A percentile compares a stretch with the other conserved stretches of the same genome.
Evolutionary conservation across 495 filamentous ascomycete genomes (phyloP).

Genomic region (Aspergillus campestris): DNA sequence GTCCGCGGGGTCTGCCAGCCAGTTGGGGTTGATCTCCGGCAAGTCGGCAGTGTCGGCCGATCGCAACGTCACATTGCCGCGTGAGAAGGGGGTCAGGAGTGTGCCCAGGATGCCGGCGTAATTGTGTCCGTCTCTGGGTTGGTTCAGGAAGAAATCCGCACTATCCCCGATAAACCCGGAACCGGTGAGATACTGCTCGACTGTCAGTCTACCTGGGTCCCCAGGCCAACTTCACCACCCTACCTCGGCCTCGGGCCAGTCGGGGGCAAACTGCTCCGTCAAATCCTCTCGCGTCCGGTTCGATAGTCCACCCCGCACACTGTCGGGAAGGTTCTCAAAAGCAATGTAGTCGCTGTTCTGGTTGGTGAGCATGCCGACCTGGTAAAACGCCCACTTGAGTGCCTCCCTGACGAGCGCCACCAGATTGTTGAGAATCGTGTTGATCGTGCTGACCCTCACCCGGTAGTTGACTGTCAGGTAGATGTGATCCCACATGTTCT

Average conservation of each 20-base stretch:
- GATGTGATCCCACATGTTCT: constrained; percentile 39
- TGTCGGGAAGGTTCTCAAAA: constrained; percentile 43
- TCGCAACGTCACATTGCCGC: constrained; percentile 48
- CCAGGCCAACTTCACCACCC: background rate
- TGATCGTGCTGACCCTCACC: constrained; percentile 17
- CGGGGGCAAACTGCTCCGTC: constrained; percentile 25
- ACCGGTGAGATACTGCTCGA: constrained; percentile 27
- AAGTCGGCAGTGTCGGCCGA: constrained; percentile 30
- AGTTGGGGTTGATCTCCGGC: constrained; percentile 49
- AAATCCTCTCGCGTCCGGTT: constrained; percentile 18
- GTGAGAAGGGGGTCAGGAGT: constrained; percentile 39
- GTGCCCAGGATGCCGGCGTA: constrained; percentile 33
- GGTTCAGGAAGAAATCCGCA: constrained; percentile 26
- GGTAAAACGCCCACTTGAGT: constrained; percentile 1
- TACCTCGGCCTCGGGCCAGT: constrained; percentile 54
- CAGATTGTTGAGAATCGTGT: constrained; percentile 7
- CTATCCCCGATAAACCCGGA: constrained; percentile 31
- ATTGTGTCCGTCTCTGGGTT: constrained; percentile 35
- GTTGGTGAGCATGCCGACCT: constrained; percentile 27
- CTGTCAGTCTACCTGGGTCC: background rate
- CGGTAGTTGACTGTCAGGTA: constrained; percentile 15
- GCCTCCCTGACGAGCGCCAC: constrained; percentile 7
- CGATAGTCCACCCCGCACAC: constrained; percentile 16
- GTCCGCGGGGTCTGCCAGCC: constrained; percentile 41
- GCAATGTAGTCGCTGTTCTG: constrained; percentile 32